Base-by-base conservation (phyloP, 345 rosid species). In the Gossypium turneri region DNA sequence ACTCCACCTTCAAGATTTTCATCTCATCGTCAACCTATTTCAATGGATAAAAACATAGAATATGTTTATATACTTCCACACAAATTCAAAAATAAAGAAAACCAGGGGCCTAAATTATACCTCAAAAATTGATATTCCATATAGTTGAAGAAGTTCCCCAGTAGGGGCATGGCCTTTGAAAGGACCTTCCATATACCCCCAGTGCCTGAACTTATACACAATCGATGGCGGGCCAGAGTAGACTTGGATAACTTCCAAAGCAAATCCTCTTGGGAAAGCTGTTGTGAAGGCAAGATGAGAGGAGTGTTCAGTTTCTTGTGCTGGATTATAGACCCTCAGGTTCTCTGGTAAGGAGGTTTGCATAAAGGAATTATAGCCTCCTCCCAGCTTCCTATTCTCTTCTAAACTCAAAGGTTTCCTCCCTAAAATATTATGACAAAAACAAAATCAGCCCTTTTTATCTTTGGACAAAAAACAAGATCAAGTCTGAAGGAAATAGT, bases 131-230 rank as follows among this genome's bases (percentile, higher is more conserved):
- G 75, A 29, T 7, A 72, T 56, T 57, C 75, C 75, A 57, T 27
- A 72, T n/a, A 72, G 15, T 68, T 87, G 74, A 0, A 86, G 83
- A 73, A 83, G 13, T 27, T 89, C 90, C 7, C 86, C 90, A 0
- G 91, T 89, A 1, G 67, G 15, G 2, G 38, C 63, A 59, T 59
- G 63, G 17, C 3, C 38, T 59, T 59, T 59, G 63, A 86, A 90
- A 67, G 94, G 92, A 59, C 94, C 94, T 72, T 90, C 94, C 92
- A 77, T 88, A 53, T 80, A 81, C 34, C 87, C 94, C 90, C 94
- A 88, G 82, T 90, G 92, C 79, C 94, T 85, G 86, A 90, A 90
- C 86, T 90, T 90, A 87, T 82, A 90, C 1, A 74, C 76, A 19
- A 90, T 86, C 65, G 43, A 43, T 0, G 90, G 92, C 0, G 94